Base-by-base conservation (phyloP, 768 basidiomycete species). In the Tricholoma sp. region DNA sequence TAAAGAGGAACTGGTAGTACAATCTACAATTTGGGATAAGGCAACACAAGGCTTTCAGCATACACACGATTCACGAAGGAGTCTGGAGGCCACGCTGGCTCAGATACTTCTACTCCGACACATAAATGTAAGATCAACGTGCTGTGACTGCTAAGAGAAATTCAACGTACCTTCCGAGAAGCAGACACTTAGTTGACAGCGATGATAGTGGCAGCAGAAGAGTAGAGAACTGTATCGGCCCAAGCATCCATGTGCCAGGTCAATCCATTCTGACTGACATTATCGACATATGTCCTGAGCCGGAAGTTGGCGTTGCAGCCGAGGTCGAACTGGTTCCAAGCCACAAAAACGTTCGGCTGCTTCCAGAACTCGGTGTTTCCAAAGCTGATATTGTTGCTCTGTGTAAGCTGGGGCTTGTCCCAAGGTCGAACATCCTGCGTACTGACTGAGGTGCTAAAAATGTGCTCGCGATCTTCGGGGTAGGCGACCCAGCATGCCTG, bases 241-340 rank as follows among this genome's bases (percentile, higher is more conserved):
- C 44, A 45, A 45, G 44, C n/a, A 28, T 45, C 44, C n/a, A 55
- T 55, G 44, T 47, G 42, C 54, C 54, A 49, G 44, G 44, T 55
- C 42, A 55, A 55, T 29, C 53, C 53, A 36, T 9, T 24, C 10
- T 37, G 15, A 15, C 37, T 28, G 29, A 54, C 41, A 2, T 29
- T 32, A 31, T 33, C 24, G 20, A 44, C 28, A 15, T 45, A 41
- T 9, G 53, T 12, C 24, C 20, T 54, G 41, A 54, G 37, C 7
- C 53, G 39, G 39, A 44, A 18, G 6, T 45, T 45, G 17, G 44
- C 44, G 2, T 1, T n/a, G 44, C 44, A 10, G 17, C 44, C 44
- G 20, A 54, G 41, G 32, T 45, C 53, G 18, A 54, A 41, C 24
- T n/a, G n/a, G 20, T 54, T 54, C 37, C 39, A 42, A n/a, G 39